These are phyloP conservation scores for Trypanosoma boissoni DNA, from an alignment of 208 protist species.

Conservation along the genomic window DNA sequence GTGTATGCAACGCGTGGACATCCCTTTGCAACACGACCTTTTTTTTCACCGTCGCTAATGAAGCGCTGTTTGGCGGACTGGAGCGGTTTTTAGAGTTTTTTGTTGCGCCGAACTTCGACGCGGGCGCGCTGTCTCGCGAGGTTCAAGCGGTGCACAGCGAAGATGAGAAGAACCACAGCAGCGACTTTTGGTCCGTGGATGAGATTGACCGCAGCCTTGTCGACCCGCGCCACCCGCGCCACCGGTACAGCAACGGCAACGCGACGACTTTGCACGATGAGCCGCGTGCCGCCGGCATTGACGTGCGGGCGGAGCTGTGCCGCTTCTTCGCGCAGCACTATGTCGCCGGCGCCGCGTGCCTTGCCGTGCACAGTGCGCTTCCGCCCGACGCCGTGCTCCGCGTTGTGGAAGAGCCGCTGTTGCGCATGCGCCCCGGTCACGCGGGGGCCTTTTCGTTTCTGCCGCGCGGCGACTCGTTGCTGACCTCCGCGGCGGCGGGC, in stretches of 20 bases:
- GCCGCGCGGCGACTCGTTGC: conserved; percentile 23
- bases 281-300: conserved; percentile 19
- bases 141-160: conserved; percentile 93
- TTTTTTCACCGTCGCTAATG: conserved; percentile 81
- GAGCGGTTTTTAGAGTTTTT: conserved; percentile 95
- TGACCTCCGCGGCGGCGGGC: conserved; percentile 9
- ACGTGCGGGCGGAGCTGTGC: conserved; percentile 54
- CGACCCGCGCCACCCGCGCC: conserved; percentile 61
- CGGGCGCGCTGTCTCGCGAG: conserved; percentile 75
- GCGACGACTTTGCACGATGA: conserved; percentile 53
- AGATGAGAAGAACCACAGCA: conserved; percentile 89
- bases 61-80: conserved; percentile 74
- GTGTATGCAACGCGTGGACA: conserved; percentile 88
- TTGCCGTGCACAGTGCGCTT: conserved; percentile 44
- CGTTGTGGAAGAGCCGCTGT: conserved; percentile 43
- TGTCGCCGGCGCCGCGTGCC: conserved; percentile 34
- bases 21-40: conserved; percentile 73
- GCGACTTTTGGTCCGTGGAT: conserved; percentile 76
- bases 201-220: conserved; percentile 62
- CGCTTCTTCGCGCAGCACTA: conserved; percentile 63
- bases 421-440: conserved; percentile 34
- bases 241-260: conserved; percentile 90
- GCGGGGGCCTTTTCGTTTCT: conserved; percentile 31
- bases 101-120: conserved; percentile 84
- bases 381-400: conserved; percentile 36